Evolutionary conservation across 1,284 basidiomycete species (phyloP).

Genomic region (Ceratobasidium sp.): DNA sequence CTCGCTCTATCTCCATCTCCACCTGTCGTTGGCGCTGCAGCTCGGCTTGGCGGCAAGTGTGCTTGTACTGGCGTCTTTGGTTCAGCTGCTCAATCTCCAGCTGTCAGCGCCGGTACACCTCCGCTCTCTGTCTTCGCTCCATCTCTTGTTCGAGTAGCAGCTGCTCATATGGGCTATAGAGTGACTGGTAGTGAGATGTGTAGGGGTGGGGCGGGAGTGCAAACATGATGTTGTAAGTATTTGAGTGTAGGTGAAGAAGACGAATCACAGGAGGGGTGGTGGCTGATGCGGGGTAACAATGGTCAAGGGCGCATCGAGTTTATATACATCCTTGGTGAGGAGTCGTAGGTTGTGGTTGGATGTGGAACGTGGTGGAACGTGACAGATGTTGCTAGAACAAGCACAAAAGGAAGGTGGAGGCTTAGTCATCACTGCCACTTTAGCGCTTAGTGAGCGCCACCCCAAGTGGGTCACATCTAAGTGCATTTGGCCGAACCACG

Average conservation of each 20-base stretch:
- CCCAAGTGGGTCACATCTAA: no score
- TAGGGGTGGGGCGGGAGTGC: constrained; percentile 26
- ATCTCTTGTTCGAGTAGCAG: constrained; percentile 26
- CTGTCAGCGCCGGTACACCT: constrained; percentile 25
- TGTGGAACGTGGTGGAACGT: neutral
- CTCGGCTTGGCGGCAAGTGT: constrained; percentile 39
- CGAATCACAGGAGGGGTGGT: neutral
- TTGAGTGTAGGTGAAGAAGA: neutral
- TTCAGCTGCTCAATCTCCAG: constrained; percentile 36
- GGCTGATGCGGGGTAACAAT: neutral
- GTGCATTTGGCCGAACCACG: no score
- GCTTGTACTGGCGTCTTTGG: constrained; percentile 31
- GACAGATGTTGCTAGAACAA: neutral
- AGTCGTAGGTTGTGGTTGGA: neutral
- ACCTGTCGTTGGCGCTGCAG: constrained; percentile 16
- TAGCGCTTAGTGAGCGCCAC: no score
- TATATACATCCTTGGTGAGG: constrained; percentile 16
- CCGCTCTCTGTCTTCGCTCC: constrained; percentile 11
- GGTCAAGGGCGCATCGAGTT: neutral
- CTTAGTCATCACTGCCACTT: neutral
- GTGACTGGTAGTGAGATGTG: neutral
- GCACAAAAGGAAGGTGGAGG: constrained; percentile 12
- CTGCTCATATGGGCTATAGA: constrained; percentile 31
- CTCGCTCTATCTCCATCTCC: neutral
- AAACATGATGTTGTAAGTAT: constrained; percentile 13